Evolutionary conservation across 2,329 filamentous ascomycete species (phyloP), one percentile per base, ranked within the genome.

Genomic region (Gnomoniopsis sp.): DNA sequence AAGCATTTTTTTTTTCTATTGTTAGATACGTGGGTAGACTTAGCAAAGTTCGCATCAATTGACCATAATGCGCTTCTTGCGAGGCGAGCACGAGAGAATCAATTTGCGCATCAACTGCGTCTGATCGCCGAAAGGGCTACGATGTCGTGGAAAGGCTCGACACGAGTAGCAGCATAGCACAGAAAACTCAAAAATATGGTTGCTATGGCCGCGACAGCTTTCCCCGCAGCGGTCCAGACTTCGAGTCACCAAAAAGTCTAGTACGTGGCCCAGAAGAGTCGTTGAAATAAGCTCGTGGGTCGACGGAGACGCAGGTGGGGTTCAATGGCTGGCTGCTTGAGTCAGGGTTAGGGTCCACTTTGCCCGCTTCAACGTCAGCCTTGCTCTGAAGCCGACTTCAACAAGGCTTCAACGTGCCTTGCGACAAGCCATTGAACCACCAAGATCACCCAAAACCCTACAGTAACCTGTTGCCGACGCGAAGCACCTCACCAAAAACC

Each of bases 251-350:
- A 19, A 10, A 6, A 19, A 3, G 12, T 10, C 8, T 19, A 44
- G 19, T 21, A 44, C n/a, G n/a, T n/a, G 19, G 19, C 4, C 14
- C n/a, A 4, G 19, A 23, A 47, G 44, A 21, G 55, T 53, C 44
- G 55, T 58, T 44, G 17, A 49, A 53, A 49, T 58, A 58, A 58
- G 56, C n/a, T 46, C 17, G 50, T 49, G 56, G 56, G 56, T 33
- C 49, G n/a, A 21, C 38, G 41, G 43, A 44, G 43, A 44, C 38
- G 6, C n/a, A 14, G 6, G 44, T 23, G 36, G 36, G 36, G 36
- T 41, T 11, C 3, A 14, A 4, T 15, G 17, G 12, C 36, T 41
- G 36, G 14, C 36, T 41, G 2, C 3, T 19, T 23, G 21, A n/a
- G 11, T 19, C 34, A 54, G 56, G 56, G 56, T 58, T 58, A 53